These are phyloP conservation scores for Cicer chorassanicum DNA, from an alignment of 306 rosid species.

Conservation along the genomic window DNA sequence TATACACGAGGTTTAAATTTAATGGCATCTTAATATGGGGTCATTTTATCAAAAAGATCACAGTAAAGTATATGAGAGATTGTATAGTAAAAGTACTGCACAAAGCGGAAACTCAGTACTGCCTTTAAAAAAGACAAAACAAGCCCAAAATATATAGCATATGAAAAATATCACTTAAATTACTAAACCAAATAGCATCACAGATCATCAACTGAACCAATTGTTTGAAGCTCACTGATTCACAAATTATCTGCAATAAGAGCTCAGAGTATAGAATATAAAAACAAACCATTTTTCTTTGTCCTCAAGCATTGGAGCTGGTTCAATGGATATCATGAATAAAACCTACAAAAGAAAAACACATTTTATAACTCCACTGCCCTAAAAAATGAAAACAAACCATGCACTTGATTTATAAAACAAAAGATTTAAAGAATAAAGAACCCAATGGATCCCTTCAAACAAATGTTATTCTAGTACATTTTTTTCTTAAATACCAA, in stretches of 20 bases:
- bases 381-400: constrained; percentile 35
- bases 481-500: not conserved
- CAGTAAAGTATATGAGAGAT: constrained; percentile 3
- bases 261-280: constrained; percentile 28
- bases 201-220: constrained; percentile 18
- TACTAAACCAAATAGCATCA: constrained; percentile 32
- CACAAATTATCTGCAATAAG: constrained; percentile 26
- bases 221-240: constrained; percentile 30
- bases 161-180: constrained; percentile 2
- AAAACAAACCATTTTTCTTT: constrained; percentile 95
- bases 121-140: constrained; percentile 21
- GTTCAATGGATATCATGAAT: constrained; percentile 98
- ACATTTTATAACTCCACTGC: constrained; percentile 13
- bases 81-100: constrained; percentile 14
- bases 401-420: not conserved
- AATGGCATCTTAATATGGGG: not conserved
- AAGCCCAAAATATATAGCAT: constrained; percentile 2
- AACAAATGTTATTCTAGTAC: constrained; percentile 4
- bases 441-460: constrained; percentile 20
- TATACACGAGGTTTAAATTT: constrained; percentile 14
- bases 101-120: constrained; percentile 3
- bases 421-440: not conserved
- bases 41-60: not conserved
- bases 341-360: constrained; percentile 65
- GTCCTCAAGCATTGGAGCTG: constrained; percentile 99